Percentiles rank a stretch among this genome's conserved stretches.
phyloP scores from a whole-genome alignment of 495 filamentous ascomycete species.

The Neohortaea acidophila region DNA sequence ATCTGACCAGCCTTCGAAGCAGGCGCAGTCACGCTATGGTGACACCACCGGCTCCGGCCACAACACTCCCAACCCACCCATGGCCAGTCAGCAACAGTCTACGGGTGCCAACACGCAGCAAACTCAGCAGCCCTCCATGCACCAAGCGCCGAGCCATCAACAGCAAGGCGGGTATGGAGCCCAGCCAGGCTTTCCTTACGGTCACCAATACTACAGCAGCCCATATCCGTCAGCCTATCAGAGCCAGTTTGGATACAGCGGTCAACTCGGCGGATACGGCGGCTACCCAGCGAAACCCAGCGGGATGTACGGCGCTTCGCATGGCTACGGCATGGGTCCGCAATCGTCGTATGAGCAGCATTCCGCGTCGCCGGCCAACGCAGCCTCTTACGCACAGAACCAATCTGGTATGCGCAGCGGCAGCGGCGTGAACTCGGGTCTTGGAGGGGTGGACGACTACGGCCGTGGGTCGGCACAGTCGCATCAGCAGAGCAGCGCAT shows the following conservation, averaged over 20 bases:
- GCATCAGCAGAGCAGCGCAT: conserved; percentile 44
- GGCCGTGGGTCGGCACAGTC: conserved; percentile 60
- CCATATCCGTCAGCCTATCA: conserved; percentile 71
- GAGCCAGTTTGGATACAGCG: conserved; percentile 34
- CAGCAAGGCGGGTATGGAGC: conserved; percentile 34
- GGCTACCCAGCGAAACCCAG: conserved; percentile 40
- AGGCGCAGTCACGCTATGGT: conserved; percentile 51
- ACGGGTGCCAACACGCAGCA: conserved; percentile 37
- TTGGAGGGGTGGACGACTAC: conserved; percentile 50
- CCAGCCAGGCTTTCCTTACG: conserved; percentile 41
- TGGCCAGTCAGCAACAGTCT: conserved; percentile 47
- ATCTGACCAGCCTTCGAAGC: conserved; percentile 27
- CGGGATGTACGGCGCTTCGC: conserved; percentile 65
- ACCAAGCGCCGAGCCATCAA: conserved; percentile 33
- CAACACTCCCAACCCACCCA: conserved; percentile 70
- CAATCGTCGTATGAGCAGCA: conserved; percentile 62
- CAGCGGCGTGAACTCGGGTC: conserved; percentile 47
- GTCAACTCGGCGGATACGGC: conserved; percentile 35
- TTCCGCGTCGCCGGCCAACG: conserved; percentile 57
- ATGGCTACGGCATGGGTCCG: conserved; percentile 54
- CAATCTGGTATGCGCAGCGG: conserved; percentile 26
- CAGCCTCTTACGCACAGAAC: conserved; percentile 45
- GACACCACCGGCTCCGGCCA: conserved; percentile 76
- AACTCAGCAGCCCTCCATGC: conserved; percentile 34
- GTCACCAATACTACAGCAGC: conserved; percentile 65